Evolutionary conservation across 306 rosid species (phyloP), one percentile per base, ranked within the genome.

Genomic region (Vigna unguiculata): DNA sequence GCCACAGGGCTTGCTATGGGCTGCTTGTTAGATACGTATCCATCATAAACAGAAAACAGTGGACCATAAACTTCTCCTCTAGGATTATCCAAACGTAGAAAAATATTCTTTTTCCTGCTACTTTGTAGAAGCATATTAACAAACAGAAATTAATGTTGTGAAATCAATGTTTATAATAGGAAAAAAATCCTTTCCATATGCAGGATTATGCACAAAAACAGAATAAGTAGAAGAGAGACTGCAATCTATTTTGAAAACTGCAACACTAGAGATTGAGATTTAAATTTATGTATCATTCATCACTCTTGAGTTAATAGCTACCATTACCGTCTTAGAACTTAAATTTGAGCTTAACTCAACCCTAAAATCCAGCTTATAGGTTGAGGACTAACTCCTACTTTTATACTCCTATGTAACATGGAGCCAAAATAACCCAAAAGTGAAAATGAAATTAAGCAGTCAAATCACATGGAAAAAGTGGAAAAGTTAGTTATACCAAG

Each of bases 71-170:
- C 49, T 67, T 76, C 2, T 68, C 8, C 2, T 68, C 13, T 49
- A 58, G 41, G 71, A 36, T 25, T 58, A 34, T 12, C 48, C 64
- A 9, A 62, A 40, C 19, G 51, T 36, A 28, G 36, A 22, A 68
- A 43, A 36, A 4, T 5, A 7, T 41, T 59, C 0, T 19, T 49
- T 47, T 25, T 25, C 20, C 15, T 4, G 25, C 16, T 28, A 49
- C 45, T 48, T 48, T 16, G n/a, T 73, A 41, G 75, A 81, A 24
- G 71, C 24, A 60, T 41, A 61, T 41, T 17, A 69, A 60, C 59
- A 60, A 68, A 49, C 22, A 16, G 46, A 69, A 68, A 48, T 14
- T 28, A 41, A 24, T 36, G 25, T 17, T 20, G 40, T 38, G 32
- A 4, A 22, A 19, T 46, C 6, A 7, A 32, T 32, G 68, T 34